Evolutionary conservation across 306 rosid genomes (phyloP), one percentile per base, ranked within the genome.

Genomic region (Chamaecrista fasciculata): DNA sequence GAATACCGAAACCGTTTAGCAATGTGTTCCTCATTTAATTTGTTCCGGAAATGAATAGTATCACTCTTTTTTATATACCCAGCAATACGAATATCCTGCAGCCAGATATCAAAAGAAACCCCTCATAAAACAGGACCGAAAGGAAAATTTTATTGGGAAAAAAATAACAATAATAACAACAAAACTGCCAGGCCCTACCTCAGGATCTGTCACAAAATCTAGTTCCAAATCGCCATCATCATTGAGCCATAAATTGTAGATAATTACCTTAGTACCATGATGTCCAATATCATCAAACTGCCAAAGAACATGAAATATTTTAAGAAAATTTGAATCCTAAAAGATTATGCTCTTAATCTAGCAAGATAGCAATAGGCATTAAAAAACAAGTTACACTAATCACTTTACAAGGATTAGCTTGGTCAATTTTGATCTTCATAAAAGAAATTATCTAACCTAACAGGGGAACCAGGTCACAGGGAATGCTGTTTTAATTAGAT

Each of bases 191-290:
- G 20, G 58, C 72, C 53, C 60, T n/a, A 94, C 99, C 97, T 80
- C 77, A 23, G 82, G 88, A 66, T 94, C 96, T 16, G 73, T 72
- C 52, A 81, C 80, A 24, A 90, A 91, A 69, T 94, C 95, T 21
- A 94, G 79, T 78, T 94, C 99, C 79, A 79, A 66, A 74, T 43
- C 64, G 37, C 85, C 84, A 70, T 94, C 97, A 14, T 84, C 89
- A 47, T 77, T 82, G 71, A 66, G 68, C 99, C 99, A 94, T 79
- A 94, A 86, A 75, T 90, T 94, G 75, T 86, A 94, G 79, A 94
- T 62, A 42, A 94, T 78, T 71, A 88, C 95, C 80, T 94, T 94
- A 48, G 99, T 94, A 18, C 99, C 99, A 53, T 85, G 92, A 72
- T 86, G 53, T 72, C 96, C 97, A 71, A 90, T 82, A 76, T 88